Evolutionary conservation across 306 rosid genomes (phyloP).

Genomic region (Vigna angularis): DNA sequence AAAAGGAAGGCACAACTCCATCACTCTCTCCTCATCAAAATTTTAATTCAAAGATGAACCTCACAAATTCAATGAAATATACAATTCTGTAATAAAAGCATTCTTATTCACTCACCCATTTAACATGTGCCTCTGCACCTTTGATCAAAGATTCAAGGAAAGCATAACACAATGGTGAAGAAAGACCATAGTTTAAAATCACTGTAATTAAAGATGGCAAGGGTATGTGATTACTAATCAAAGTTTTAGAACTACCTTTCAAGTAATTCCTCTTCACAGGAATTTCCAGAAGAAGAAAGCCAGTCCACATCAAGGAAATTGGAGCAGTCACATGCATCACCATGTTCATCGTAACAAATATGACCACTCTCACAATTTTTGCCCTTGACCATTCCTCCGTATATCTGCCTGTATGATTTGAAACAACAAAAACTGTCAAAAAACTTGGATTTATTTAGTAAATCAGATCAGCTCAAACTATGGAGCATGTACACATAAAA

Average conservation of each 20-base stretch:
- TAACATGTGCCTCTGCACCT: neutral
- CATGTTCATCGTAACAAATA: slow-evolving; percentile 70
- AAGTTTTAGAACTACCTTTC: slow-evolving; percentile 63
- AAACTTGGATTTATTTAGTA: slow-evolving; percentile 32
- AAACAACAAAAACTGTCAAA: slow-evolving; percentile 46
- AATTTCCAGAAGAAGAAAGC: slow-evolving; percentile 91
- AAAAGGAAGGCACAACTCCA: slow-evolving; percentile 27
- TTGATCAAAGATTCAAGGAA: slow-evolving; percentile 27
- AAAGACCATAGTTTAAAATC: neutral
- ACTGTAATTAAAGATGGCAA: slow-evolving; percentile 5
- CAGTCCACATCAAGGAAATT: slow-evolving; percentile 75
- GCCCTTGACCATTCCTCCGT: slow-evolving; percentile 58
- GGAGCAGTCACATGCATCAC: slow-evolving; percentile 74
- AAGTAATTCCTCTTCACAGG: slow-evolving; percentile 82
- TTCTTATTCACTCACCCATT: too few relatives aligned
- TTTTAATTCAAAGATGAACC: slow-evolving; percentile 31
- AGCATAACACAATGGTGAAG: slow-evolving; percentile 13
- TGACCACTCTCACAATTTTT: slow-evolving; percentile 56
- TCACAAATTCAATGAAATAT: neutral
- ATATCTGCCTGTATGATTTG: slow-evolving; percentile 56
- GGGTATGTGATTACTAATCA: neutral
- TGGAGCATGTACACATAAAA: slow-evolving; percentile 26
- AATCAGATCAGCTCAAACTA: slow-evolving; percentile 34
- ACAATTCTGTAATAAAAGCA: too few relatives aligned
- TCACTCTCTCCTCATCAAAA: neutral